These are phyloP conservation scores for Delonix regia DNA, from an alignment of 306 rosid species.

Conservation along the genomic window DNA sequence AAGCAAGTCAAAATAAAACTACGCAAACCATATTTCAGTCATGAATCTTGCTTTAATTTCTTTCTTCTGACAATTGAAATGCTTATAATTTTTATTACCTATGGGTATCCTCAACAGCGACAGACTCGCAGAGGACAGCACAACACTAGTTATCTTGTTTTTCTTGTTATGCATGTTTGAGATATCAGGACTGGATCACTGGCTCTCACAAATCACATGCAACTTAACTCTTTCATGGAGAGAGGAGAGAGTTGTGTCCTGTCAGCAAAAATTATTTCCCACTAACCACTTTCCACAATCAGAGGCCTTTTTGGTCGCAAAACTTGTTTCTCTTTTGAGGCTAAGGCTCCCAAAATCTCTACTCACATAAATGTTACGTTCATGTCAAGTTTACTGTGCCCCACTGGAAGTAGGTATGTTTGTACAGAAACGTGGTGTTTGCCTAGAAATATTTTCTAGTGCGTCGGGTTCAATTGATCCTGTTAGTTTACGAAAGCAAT, in stretches of 20 bases:
- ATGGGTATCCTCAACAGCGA: too few relatives aligned
- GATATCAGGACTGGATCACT: not conserved
- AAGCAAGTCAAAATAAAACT: too few relatives aligned
- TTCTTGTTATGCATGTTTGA: too few relatives aligned
- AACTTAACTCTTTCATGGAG: not conserved
- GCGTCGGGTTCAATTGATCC: not conserved
- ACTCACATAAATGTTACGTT: not conserved
- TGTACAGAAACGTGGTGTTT: not conserved
- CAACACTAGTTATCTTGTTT: too few relatives aligned
- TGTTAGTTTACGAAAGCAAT: not conserved
- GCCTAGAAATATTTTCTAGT: not conserved
- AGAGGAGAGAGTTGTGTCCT: not conserved
- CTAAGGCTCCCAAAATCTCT: not conserved
- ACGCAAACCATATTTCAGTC: too few relatives aligned
- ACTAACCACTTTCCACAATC: not conserved
- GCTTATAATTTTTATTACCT: too few relatives aligned
- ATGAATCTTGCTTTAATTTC: too few relatives aligned
- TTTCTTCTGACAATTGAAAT: too few relatives aligned
- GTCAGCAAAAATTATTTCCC: not conserved
- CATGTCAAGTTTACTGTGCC: not conserved
- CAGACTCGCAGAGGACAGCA: too few relatives aligned
- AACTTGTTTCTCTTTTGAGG: not conserved
- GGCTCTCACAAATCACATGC: not conserved
- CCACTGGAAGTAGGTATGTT: not conserved
- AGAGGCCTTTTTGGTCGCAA: not conserved